phyloP scores from a whole-genome alignment of 148 eudicot species.

The Bassia scoparia region DNA sequence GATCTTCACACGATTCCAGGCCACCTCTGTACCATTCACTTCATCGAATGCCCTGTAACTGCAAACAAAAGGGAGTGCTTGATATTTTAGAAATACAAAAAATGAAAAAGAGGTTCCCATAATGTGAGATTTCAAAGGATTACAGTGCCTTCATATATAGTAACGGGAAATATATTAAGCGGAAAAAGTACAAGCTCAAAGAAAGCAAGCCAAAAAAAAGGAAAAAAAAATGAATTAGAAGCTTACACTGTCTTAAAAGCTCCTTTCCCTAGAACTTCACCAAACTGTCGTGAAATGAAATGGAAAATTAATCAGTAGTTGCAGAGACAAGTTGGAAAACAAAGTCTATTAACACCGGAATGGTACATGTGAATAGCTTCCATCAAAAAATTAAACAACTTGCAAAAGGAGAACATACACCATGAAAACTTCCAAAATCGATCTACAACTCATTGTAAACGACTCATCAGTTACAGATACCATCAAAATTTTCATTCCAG shows the following conservation, averaged over 20 bases:
- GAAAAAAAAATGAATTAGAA: conserved; percentile 19
- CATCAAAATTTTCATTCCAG: background rate
- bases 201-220: background rate
- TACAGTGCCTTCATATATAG: background rate
- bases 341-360: background rate
- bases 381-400: background rate
- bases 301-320: conserved; percentile 10
- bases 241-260: conserved; percentile 91
- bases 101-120: background rate
- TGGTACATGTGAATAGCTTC: background rate
- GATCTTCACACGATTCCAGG: conserved; percentile 80
- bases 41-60: conserved; percentile 88
- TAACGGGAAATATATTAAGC: background rate
- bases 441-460: background rate
- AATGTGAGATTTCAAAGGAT: background rate
- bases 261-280: conserved; percentile 80
- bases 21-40: conserved; percentile 87
- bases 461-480: background rate
- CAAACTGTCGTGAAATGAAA: conserved; percentile 48
- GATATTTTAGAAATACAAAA: background rate
- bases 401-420: background rate
- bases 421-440: background rate
- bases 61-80: conserved; percentile 17
- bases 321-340: conserved; percentile 1
- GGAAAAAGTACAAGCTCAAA: background rate